These are phyloP conservation scores for Oryza punctata DNA, from an alignment of 176 grass and related monocot species.

Conservation along the genomic window DNA sequence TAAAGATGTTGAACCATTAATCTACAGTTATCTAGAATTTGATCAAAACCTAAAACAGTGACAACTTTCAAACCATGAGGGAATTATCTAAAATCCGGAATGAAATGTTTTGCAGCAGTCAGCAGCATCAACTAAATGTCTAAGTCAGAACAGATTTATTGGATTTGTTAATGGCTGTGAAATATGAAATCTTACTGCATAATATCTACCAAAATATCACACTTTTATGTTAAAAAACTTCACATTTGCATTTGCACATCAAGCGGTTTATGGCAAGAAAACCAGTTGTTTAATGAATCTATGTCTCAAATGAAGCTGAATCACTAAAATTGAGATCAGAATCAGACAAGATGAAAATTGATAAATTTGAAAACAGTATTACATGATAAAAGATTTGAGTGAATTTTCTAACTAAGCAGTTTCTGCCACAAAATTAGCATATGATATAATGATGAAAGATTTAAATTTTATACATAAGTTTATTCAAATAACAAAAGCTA, in stretches of 20 bases:
- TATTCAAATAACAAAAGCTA: background rate
- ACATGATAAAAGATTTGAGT: background rate
- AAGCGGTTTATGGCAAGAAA: background rate
- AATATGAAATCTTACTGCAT: background rate
- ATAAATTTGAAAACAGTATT: conserved; percentile 15
- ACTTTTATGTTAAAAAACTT: background rate
- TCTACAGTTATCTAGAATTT: background rate
- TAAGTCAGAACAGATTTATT: conserved; percentile 10
- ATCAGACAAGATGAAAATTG: background rate
- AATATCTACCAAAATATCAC: conserved; percentile 6
- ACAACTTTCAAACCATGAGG: background rate
- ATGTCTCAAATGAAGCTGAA: background rate
- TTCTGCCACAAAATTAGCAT: conserved; percentile 7
- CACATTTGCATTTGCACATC: background rate
- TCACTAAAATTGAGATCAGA: background rate
- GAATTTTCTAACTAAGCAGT: background rate
- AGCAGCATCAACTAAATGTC: conserved; percentile 9
- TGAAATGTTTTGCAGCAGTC: background rate
- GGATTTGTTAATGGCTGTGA: background rate
- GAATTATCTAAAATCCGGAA: background rate
- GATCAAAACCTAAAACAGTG: background rate
- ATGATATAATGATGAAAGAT: background rate
- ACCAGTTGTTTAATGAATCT: too few relatives aligned
- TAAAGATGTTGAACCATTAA: background rate
- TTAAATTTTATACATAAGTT: conserved; percentile 2